Evolutionary conservation across 768 basidiomycete species (phyloP), one percentile per base, ranked within the genome.

Genomic region (Tricholomella constricta): DNA sequence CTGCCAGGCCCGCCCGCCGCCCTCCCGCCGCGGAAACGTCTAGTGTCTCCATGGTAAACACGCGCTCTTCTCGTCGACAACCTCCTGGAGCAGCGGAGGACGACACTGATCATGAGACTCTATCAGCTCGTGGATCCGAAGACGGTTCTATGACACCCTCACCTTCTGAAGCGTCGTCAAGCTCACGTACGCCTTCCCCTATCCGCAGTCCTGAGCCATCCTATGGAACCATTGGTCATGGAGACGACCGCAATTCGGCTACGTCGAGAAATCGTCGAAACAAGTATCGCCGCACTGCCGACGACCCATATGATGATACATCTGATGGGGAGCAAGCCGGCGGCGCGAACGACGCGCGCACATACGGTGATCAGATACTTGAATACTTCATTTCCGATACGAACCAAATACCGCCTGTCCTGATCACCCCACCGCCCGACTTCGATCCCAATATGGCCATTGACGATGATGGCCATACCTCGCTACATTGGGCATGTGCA

Each of bases 371-470:
- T 71, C 91, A 94, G 67, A 94, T 99, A 54, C 79, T 99, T 61
- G 96, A 98, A 74, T 98, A 97, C 73, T 99, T 98, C 70, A 94
- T 99, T 60, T 96, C 96, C 40, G 97, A 99, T 71, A 91, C 94
- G 35, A 89, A 90, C 56, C 89, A 93, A 65, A 85, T 95, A 26
- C 97, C 97, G 8, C 79, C 83, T 20, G 76, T 97, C 52, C 85
- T 99, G 60, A 86, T 96, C 55, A 81, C 80, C 35, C 97, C 94
- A 14, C 94, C 96, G 5, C 65, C 81, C 35, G 91, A 97, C 70
- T 95, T 97, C 67, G 94, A 98, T 68, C 86, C 97, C 11, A 94
- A 98, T 63, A 89, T 94, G 77, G 85, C 88, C 29, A 98, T 99
- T 56, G 97, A 99, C 72, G 97, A 98, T 57, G 97, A 99, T 65